These are phyloP conservation scores for Paracoccidioides lutzii DNA, from an alignment of 2,329 filamentous ascomycete genomes.

Conservation along the genomic window DNA sequence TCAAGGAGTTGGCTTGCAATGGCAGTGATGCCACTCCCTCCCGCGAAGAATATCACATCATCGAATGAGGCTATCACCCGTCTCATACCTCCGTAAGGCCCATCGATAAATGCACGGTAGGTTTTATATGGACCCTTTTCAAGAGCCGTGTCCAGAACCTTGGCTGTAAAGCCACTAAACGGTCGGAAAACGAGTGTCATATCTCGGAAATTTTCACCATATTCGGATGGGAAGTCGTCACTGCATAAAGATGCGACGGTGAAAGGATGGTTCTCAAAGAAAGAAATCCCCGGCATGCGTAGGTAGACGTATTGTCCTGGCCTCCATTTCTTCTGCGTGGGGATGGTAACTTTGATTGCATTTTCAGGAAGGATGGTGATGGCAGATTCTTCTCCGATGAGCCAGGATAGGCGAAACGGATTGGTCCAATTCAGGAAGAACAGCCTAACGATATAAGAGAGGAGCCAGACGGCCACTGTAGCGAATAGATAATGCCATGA, in stretches of 20 bases:
- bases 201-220: conserved; percentile 76
- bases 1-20: conserved; percentile 83
- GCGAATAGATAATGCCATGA: conserved; percentile 84
- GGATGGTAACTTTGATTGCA: conserved; percentile 89
- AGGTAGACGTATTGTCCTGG: conserved; percentile 93
- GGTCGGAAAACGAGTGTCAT: conserved; percentile 86
- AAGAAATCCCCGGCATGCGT: conserved; percentile 79
- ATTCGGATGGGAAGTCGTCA: conserved; percentile 83
- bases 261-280: conserved; percentile 90
- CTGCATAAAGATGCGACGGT: conserved; percentile 88
- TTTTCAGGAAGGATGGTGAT: conserved; percentile 84
- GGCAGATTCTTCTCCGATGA: conserved; percentile 83
- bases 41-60: conserved; percentile 82
- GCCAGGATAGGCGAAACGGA: conserved; percentile 63
- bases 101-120: conserved; percentile 83
- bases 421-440: conserved; percentile 85
- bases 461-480: conserved; percentile 62
- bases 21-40: conserved; percentile 87
- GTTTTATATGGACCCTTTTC: conserved; percentile 82
- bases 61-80: conserved; percentile 84
- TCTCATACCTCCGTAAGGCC: conserved; percentile 89
- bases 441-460: conserved; percentile 61
- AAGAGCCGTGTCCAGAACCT: conserved; percentile 68
- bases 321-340: conserved; percentile 83
- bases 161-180: conserved; percentile 78